Conservation (phyloP, 2,329 filamentous ascomycete species). For the Cadophora luteo-olivacea region DNA sequence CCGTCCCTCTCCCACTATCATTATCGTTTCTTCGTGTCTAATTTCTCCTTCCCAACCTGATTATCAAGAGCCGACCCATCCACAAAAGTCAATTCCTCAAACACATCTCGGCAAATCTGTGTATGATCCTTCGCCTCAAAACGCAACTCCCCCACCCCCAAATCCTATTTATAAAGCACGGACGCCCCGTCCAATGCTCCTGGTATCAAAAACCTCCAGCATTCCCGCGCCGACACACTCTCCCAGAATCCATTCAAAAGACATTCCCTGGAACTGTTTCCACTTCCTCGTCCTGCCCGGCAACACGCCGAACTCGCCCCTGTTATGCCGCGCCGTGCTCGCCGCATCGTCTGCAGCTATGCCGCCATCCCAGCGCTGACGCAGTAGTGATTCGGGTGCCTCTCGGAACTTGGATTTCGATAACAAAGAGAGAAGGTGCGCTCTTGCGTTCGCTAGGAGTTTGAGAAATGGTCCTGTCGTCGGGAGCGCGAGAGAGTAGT, state of each 20-base stretch:
- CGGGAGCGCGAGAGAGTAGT: slow-evolving; percentile 67
- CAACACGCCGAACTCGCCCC: slow-evolving; percentile 65
- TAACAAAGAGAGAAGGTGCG: slow-evolving; percentile 66
- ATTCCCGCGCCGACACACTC: slow-evolving; percentile 74
- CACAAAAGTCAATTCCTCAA: background rate
- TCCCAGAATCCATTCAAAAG: slow-evolving; percentile 74
- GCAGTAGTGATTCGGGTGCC: slow-evolving; percentile 64
- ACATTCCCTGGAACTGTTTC: slow-evolving; percentile 72
- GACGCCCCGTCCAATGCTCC: slow-evolving; percentile 73
- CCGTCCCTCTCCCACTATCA: background rate
- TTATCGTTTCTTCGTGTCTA: background rate
- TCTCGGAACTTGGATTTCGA: slow-evolving; percentile 66
- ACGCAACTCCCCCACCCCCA: slow-evolving; percentile 11
- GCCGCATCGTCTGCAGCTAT: slow-evolving; percentile 53
- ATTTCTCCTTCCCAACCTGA: background rate
- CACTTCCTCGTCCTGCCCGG: slow-evolving; percentile 71
- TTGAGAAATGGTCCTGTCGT: slow-evolving; percentile 72
- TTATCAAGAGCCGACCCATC: background rate
- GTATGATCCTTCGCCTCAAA: slow-evolving; percentile 20
- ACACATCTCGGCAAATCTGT: background rate
- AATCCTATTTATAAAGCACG: slow-evolving; percentile 45
- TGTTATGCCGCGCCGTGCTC: slow-evolving; percentile 55
- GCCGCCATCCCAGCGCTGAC: slow-evolving; percentile 75
- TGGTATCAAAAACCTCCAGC: slow-evolving; percentile 77
- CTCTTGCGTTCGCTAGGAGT: slow-evolving; percentile 65